phyloP scores from a whole-genome alignment of 805 yeast species.

The Starmerella riodocensis region DNA sequence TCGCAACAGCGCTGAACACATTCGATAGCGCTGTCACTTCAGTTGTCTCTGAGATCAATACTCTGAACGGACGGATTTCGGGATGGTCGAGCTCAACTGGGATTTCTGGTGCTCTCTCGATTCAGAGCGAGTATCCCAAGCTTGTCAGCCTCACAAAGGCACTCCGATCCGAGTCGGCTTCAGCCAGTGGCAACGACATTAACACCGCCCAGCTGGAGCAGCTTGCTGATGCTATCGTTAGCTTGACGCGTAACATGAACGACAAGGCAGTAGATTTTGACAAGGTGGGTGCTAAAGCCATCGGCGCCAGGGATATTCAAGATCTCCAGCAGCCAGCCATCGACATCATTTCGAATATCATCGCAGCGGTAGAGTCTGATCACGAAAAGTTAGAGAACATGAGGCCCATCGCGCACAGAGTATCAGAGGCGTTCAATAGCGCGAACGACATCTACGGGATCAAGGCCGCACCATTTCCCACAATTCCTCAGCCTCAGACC shows the following conservation, averaged over 20 bases:
- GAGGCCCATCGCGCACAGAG: neutral
- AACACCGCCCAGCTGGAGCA: neutral
- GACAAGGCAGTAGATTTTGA: conserved; percentile 2
- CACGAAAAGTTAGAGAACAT: conserved; percentile 2
- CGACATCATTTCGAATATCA: conserved; percentile 12
- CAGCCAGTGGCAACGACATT: neutral
- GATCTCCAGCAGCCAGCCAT: conserved; percentile 17
- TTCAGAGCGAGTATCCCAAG: conserved; percentile 1
- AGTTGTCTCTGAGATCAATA: neutral
- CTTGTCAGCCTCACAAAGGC: neutral
- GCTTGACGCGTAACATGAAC: neutral
- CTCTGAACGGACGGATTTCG: neutral
- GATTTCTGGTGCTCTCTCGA: conserved; percentile 2
- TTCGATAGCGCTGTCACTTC: neutral
- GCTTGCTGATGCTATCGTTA: neutral
- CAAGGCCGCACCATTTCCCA: conserved; percentile 1
- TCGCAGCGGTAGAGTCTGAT: conserved; percentile 6
- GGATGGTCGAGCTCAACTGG: conserved; percentile 2
- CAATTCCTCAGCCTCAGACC: neutral
- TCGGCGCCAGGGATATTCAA: conserved; percentile 9
- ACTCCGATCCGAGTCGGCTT: conserved; percentile 1
- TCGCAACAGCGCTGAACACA: neutral
- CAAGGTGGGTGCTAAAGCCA: neutral
- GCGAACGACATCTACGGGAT: conserved; percentile 1
- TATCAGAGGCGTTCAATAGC: conserved; percentile 1